Evolutionary conservation across 805 yeast genomes (phyloP).

Genomic region (Cyberlindnera euphorbiiphila): DNA sequence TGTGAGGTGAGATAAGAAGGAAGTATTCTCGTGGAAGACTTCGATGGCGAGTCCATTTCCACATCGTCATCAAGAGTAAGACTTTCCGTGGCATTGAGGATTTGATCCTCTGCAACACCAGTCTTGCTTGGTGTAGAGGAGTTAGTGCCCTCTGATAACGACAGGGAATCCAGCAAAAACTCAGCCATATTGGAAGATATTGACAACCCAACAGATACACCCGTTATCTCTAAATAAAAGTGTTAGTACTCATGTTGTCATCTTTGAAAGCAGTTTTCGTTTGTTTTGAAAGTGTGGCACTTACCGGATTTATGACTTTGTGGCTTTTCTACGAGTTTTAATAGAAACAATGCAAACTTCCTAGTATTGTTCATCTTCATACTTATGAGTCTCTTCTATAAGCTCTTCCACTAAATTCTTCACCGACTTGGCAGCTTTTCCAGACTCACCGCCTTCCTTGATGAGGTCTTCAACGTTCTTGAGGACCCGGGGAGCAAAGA

Average conservation of each 20-base stretch:
- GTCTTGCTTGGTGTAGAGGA: neutral
- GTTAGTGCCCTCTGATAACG: neutral
- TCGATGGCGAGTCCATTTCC: neutral
- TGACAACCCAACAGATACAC: too few species aligned
- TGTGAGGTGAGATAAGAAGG: neutral
- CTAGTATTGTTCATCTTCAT: slow-evolving; percentile 3
- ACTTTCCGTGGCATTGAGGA: slow-evolving; percentile 8
- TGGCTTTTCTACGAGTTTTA: too few species aligned
- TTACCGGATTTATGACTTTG: too few species aligned
- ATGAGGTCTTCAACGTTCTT: slow-evolving; percentile 47
- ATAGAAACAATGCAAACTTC: too few species aligned
- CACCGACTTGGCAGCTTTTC: slow-evolving; percentile 42
- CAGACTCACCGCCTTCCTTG: slow-evolving; percentile 73
- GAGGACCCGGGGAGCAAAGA: slow-evolving; percentile 45
- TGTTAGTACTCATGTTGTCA: too few species aligned
- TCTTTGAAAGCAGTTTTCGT: neutral
- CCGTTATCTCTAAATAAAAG: too few species aligned
- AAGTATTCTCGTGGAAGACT: slow-evolving; percentile 1
- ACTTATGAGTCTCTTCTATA: slow-evolving; percentile 4
- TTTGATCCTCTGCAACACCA: slow-evolving; percentile 1
- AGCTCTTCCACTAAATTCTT: slow-evolving; percentile 15
- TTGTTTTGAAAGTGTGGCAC: slow-evolving; percentile 12
- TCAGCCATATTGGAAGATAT: too few species aligned
- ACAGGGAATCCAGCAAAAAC: slow-evolving; percentile 10
- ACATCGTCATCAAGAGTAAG: slow-evolving; percentile 7